Conservation (phyloP, 148 eudicot species). For the Arbutus unedo region DNA sequence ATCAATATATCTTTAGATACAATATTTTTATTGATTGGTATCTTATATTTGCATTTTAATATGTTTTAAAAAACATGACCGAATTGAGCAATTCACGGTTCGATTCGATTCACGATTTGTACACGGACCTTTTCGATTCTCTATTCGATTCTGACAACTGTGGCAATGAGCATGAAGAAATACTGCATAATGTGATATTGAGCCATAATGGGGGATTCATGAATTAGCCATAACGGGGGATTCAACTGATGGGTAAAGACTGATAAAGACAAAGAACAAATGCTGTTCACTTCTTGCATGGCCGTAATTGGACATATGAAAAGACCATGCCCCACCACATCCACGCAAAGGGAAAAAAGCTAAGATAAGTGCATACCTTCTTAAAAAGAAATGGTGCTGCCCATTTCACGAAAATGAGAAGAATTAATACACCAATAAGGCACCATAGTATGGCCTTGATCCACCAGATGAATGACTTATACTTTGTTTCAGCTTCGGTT, state of each 20-base stretch:
- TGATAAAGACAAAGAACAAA: background rate
- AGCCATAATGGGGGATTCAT: background rate
- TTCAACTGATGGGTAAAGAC: background rate
- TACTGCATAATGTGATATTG: background rate
- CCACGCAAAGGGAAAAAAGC: background rate
- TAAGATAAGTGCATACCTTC: conserved; percentile 47
- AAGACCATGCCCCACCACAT: background rate
- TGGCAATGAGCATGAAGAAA: background rate
- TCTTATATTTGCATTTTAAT: too few relatives aligned
- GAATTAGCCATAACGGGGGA: background rate
- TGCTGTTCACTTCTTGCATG: background rate
- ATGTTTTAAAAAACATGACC: too few relatives aligned
- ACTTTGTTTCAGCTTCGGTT: conserved; percentile 30
- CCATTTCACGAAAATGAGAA: conserved; percentile 65
- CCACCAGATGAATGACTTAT: conserved; percentile 62
- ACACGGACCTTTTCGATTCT: too few relatives aligned
- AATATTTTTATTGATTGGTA: too few relatives aligned
- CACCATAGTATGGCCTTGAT: conserved; percentile 52
- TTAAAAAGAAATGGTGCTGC: conserved; percentile 81
- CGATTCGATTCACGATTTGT: too few relatives aligned
- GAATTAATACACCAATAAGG: conserved; percentile 31
- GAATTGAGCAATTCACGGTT: too few relatives aligned
- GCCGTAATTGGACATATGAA: background rate
- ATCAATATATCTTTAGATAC: too few relatives aligned
- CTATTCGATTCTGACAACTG: too few relatives aligned